Conservation (phyloP, 768 basidiomycete genomes). For the Russula olivacea region DNA sequence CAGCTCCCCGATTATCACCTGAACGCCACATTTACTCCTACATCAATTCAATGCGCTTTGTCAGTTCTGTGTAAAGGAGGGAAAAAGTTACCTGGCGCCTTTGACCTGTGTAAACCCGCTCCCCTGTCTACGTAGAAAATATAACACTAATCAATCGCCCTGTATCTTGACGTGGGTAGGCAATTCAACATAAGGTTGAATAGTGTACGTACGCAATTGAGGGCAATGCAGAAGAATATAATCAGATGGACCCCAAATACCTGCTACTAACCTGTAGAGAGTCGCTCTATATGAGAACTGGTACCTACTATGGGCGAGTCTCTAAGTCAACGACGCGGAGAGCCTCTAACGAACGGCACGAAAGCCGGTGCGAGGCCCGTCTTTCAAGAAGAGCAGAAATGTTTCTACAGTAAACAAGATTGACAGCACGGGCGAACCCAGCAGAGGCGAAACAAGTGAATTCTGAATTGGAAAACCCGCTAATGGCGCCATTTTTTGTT, state of each 20-base stretch:
- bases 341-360: too few relatives aligned
- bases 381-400: neutral
- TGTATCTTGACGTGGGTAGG: neutral
- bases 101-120: neutral
- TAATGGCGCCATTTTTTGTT: neutral
- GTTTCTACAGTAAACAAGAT: neutral
- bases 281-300: too few relatives aligned
- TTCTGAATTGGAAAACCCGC: neutral
- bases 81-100: neutral
- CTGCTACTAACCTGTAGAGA: too few relatives aligned
- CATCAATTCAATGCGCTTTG: neutral
- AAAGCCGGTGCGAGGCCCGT: neutral
- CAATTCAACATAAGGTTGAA: neutral
- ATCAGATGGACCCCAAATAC: too few relatives aligned
- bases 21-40: neutral
- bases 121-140: neutral
- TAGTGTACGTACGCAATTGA: constrained; percentile 1
- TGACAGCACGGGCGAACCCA: neutral
- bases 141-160: neutral
- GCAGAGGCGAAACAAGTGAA: neutral
- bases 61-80: neutral
- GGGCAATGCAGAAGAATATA: neutral
- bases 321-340: too few relatives aligned
- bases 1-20: constrained; percentile 4
- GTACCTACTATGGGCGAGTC: too few relatives aligned